Evolutionary conservation across 2,329 filamentous ascomycete genomes (phyloP).

Genomic region (Pyrenophora teres): DNA sequence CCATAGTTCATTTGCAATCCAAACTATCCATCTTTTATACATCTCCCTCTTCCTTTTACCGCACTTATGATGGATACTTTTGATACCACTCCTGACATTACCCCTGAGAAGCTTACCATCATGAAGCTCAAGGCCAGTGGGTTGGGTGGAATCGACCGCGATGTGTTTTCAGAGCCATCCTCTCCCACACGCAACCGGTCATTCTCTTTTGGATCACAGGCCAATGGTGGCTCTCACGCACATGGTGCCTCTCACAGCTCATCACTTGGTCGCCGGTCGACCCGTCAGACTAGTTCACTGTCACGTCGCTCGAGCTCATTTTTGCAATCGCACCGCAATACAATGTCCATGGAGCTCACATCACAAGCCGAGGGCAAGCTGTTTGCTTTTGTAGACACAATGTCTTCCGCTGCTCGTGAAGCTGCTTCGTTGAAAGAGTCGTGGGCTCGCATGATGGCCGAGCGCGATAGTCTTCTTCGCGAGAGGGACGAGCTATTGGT

Average conservation of each 20-base stretch:
- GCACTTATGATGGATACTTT: constrained; percentile 10
- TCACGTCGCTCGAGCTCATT: constrained; percentile 29
- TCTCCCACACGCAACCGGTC: constrained; percentile 18
- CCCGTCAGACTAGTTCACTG: constrained; percentile 22
- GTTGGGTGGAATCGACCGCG: constrained; percentile 23
- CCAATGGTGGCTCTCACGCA: background rate
- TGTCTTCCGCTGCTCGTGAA: constrained; percentile 31
- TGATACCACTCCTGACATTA: constrained; percentile 15
- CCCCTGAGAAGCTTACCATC: constrained; percentile 29
- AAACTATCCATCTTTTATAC: background rate
- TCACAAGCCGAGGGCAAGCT: constrained; percentile 32
- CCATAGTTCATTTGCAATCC: background rate
- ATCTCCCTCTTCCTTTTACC: background rate
- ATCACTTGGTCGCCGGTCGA: constrained; percentile 21
- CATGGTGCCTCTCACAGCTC: constrained; percentile 1
- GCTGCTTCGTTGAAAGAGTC: constrained; percentile 32
- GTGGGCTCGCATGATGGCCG: constrained; percentile 31
- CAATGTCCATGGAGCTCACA: constrained; percentile 34
- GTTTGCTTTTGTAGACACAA: constrained; percentile 37
- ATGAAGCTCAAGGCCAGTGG: constrained; percentile 29
- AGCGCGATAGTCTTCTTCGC: constrained; percentile 29
- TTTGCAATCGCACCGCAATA: constrained; percentile 29
- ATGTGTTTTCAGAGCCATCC: constrained; percentile 30
- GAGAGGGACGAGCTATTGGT: constrained; percentile 27
- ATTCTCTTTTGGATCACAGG: constrained; percentile 15